Evolutionary conservation across 2,329 filamentous ascomycete genomes (phyloP).

Genomic region (Chalaropsis ovoidea): DNA sequence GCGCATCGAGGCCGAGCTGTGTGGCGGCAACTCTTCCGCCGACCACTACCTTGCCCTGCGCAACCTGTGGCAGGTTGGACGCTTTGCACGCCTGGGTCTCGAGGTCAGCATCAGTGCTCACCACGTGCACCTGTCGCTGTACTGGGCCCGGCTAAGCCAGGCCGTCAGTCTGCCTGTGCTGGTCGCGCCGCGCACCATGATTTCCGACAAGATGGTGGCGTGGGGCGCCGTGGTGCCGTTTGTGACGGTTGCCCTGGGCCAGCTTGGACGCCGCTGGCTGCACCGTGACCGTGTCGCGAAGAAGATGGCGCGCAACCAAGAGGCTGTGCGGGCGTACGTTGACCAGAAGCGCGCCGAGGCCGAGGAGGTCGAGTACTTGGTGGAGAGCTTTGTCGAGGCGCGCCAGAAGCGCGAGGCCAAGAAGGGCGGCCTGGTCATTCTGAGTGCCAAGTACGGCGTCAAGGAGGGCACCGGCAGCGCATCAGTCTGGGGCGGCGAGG

Average conservation of each 20-base stretch:
- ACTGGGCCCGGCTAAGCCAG: constrained; percentile 40
- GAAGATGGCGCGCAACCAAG: constrained; percentile 9
- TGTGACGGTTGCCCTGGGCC: constrained; percentile 33
- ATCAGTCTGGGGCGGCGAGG: constrained; percentile 33
- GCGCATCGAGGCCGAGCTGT: constrained; percentile 38
- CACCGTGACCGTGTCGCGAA: constrained; percentile 31
- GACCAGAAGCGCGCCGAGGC: constrained; percentile 37
- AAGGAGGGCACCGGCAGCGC: constrained; percentile 25
- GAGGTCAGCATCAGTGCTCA: constrained; percentile 37
- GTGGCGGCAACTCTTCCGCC: constrained; percentile 32
- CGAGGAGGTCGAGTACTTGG: constrained; percentile 37
- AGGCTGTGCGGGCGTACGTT: constrained; percentile 26
- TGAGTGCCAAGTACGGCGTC: constrained; percentile 42
- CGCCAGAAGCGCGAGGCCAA: constrained; percentile 33
- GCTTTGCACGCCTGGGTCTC: constrained; percentile 37
- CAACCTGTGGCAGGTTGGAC: constrained; percentile 36
- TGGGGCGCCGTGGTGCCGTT: constrained; percentile 36
- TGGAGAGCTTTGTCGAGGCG: constrained; percentile 35
- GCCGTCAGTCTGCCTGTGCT: constrained; percentile 21
- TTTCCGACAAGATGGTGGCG: constrained; percentile 32
- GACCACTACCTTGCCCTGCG: constrained; percentile 37
- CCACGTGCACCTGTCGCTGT: constrained; percentile 38
- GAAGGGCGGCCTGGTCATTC: constrained; percentile 38
- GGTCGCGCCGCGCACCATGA: constrained; percentile 28
- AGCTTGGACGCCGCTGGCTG: constrained; percentile 30